A percentile compares a stretch with the other conserved stretches of the same genome.
Evolutionary conservation across 2,329 filamentous ascomycete species (phyloP).

Genomic region (Diaporthe sp.): DNA sequence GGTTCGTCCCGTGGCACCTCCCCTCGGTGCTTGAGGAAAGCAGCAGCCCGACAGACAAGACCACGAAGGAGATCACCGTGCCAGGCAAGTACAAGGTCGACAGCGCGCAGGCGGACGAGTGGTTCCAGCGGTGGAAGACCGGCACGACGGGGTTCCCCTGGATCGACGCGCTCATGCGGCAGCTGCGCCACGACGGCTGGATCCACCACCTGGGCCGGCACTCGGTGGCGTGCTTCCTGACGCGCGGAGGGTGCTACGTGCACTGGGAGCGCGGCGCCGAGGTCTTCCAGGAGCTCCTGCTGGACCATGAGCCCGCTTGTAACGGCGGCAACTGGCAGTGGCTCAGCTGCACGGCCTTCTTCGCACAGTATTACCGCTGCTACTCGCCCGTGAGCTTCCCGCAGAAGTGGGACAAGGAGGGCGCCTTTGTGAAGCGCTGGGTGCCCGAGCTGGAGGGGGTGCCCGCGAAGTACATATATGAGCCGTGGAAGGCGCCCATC

Average conservation of each 20-base stretch:
- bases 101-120: constrained; percentile 71
- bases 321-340: constrained; percentile 86
- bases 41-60: constrained; percentile 57
- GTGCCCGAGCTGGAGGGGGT: constrained; percentile 76
- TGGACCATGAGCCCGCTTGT: constrained; percentile 82
- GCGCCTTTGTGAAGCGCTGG: constrained; percentile 73
- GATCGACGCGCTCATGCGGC: constrained; percentile 86
- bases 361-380: constrained; percentile 77
- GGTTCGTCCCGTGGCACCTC: constrained; percentile 86
- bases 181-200: constrained; percentile 80
- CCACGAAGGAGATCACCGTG: constrained; percentile 53
- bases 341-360: constrained; percentile 83
- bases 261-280: constrained; percentile 85
- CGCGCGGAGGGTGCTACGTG: constrained; percentile 82
- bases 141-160: constrained; percentile 83
- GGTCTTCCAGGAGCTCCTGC: constrained; percentile 81
- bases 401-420: constrained; percentile 81
- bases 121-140: constrained; percentile 77
- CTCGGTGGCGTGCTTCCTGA: constrained; percentile 86
- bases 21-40: constrained; percentile 65
- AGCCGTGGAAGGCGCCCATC: constrained; percentile 82
- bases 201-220: constrained; percentile 85
- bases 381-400: constrained; percentile 81
- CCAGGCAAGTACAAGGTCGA: constrained; percentile 74
- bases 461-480: constrained; percentile 80